Conservation (phyloP, 2,329 filamentous ascomycete species). For the Penicillium concentricum region DNA sequence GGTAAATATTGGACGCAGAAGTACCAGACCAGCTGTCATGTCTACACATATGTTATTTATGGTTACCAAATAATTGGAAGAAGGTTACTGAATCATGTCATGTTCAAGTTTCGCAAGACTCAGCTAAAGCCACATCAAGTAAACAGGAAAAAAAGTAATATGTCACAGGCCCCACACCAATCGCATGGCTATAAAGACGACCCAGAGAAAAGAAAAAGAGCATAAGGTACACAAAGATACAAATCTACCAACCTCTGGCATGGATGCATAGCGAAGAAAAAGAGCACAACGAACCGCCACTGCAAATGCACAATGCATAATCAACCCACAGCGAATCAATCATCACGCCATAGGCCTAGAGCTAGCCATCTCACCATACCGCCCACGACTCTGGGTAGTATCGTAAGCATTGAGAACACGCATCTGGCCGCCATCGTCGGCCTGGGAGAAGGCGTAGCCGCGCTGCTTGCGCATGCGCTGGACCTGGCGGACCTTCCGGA, state of each 20-base stretch:
- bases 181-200: slow-evolving; percentile 16
- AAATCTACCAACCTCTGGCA: slow-evolving; percentile 16
- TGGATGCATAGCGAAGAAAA: slow-evolving; percentile 14
- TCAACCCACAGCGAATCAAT: slow-evolving; percentile 12
- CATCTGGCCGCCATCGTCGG: slow-evolving; percentile 86
- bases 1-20: not conserved
- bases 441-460: slow-evolving; percentile 96
- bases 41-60: not conserved
- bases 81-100: slow-evolving; percentile 2
- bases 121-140: slow-evolving; percentile 20
- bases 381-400: slow-evolving; percentile 84
- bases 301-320: slow-evolving; percentile 4
- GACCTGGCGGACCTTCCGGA: slow-evolving; percentile 95
- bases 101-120: slow-evolving; percentile 16
- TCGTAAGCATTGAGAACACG: slow-evolving; percentile 96
- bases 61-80: not conserved
- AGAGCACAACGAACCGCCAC: slow-evolving; percentile 14
- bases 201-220: slow-evolving; percentile 16
- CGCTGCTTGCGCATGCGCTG: slow-evolving; percentile 99
- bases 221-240: slow-evolving; percentile 20
- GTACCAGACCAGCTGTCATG: not conserved
- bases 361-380: slow-evolving; percentile 92
- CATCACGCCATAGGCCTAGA: slow-evolving; percentile 43
- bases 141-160: slow-evolving; percentile 13
- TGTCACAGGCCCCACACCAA: slow-evolving; percentile 21